These are phyloP conservation scores for Cryphonectria nitschkei DNA, from an alignment of 2,329 filamentous ascomycete species.

Conservation along the genomic window DNA sequence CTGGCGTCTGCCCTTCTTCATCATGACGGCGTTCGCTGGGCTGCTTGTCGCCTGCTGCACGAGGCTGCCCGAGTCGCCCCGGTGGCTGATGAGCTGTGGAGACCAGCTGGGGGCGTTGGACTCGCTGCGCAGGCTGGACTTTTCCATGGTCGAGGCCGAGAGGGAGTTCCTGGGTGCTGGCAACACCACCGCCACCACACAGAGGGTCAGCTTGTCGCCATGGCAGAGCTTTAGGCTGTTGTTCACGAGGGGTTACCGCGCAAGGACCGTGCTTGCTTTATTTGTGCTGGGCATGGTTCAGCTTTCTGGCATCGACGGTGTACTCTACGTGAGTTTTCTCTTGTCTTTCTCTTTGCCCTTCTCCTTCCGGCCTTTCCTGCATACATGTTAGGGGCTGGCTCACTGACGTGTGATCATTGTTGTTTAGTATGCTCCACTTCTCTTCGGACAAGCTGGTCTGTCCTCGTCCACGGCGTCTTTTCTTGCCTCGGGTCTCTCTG, in stretches of 20 bases:
- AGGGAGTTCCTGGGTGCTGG: conserved; percentile 45
- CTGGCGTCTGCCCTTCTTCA: conserved; percentile 60
- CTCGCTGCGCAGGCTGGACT: conserved; percentile 47
- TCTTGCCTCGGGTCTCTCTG: conserved; percentile 64
- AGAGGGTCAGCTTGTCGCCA: conserved; percentile 36
- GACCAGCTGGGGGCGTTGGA: conserved; percentile 48
- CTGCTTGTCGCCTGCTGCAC: conserved; percentile 45
- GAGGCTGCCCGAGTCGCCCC: conserved; percentile 57
- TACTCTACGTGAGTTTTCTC: conserved; percentile 55
- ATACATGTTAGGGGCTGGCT: neutral
- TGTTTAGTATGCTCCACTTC: conserved; percentile 58
- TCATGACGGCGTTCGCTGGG: conserved; percentile 48
- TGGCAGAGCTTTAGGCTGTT: conserved; percentile 40
- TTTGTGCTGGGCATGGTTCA: conserved; percentile 65
- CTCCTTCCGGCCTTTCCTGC: neutral
- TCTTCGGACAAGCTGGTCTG: conserved; percentile 64
- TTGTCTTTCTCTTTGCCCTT: neutral
- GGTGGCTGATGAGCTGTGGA: conserved; percentile 59
- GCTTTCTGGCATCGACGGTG: conserved; percentile 64
- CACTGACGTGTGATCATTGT: neutral
- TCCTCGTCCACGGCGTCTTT: conserved; percentile 57
- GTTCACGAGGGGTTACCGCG: conserved; percentile 47
- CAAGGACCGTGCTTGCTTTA: conserved; percentile 53
- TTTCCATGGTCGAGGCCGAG: conserved; percentile 50
- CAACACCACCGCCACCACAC: conserved; percentile 33